Percentiles rank a stretch among this genome's conserved stretches.
These are phyloP conservation scores for Lagenidium giganteum DNA, from an alignment of 352 stramenopile genomes.

Conservation along the genomic window DNA sequence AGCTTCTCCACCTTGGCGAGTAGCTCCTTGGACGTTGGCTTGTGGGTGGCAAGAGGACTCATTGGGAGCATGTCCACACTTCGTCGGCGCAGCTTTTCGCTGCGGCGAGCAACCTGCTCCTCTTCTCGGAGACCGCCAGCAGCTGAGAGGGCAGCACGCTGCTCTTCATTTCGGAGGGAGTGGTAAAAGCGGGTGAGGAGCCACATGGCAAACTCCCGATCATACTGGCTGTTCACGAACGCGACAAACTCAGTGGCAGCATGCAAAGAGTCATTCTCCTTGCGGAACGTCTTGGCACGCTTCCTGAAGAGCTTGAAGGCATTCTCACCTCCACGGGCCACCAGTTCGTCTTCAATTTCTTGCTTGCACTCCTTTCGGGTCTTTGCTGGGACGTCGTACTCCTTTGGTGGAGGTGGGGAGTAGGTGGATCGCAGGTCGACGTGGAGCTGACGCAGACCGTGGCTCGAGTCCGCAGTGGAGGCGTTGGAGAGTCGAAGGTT, in stretches of 20 bases:
- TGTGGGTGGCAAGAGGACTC: constrained; percentile 19
- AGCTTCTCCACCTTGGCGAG: constrained; percentile 56
- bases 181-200: constrained; percentile 43
- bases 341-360: constrained; percentile 66
- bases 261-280: constrained; percentile 57
- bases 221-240: constrained; percentile 48
- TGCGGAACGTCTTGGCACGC: constrained; percentile 49
- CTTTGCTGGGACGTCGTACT: constrained; percentile 17
- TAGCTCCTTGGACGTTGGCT: constrained; percentile 66
- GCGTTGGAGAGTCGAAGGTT: constrained; percentile 13
- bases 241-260: constrained; percentile 41
- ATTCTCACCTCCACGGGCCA: constrained; percentile 35
- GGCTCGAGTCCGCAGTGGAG: constrained; percentile 12
- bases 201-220: constrained; percentile 49
- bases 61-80: neutral
- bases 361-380: constrained; percentile 42
- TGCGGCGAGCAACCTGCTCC: constrained; percentile 4
- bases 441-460: constrained; percentile 26
- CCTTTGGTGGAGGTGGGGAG: constrained; percentile 15
- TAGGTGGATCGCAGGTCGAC: constrained; percentile 31
- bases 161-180: constrained; percentile 54
- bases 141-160: constrained; percentile 33
- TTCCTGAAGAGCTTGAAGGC: constrained; percentile 73
- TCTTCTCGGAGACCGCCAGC: constrained; percentile 18
- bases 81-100: constrained; percentile 1